Evolutionary conservation across 1,139 yeast species (phyloP), one percentile per base, ranked within the genome.

Genomic region (Yamadazyma friedrichii): DNA sequence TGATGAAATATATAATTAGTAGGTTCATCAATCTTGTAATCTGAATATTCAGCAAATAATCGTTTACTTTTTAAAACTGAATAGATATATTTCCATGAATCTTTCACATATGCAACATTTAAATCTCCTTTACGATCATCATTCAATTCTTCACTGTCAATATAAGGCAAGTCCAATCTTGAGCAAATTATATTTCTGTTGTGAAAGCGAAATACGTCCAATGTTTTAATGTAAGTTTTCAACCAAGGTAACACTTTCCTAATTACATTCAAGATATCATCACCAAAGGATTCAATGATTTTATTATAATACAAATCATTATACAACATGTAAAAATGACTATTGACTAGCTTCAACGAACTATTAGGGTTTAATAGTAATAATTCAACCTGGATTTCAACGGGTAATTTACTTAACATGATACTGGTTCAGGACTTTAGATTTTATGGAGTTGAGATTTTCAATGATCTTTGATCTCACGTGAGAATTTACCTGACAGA

Each of bases 21-120:
- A 5, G 80, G 79, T 50, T 75, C 76, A 51, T 75, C 80, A 12
- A 76, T 70, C 46, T 65, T 61, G 52, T 76, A 76, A 50, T 78
- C 82, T 3, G 66, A 53, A 45, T 70, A 67, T 45, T 77, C 79
- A 11, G 82, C 79, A 58, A 72, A 80, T 20, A 80, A 51, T 28
- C 84, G 54, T 40, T 76, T 70, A 52, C 77, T 79, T 47, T 66
- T 68, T 42, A 77, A 60, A 3, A 80, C 59, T 0, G 79, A 68
- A 46, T 75, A 76, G 1, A 79, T 64, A 35, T 79, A 65, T 46
- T 64, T 68, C 84, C 85, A 80, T 1, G 84, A 73, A 61, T 80
- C 82, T 42, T 61, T 62, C 29, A 78, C 49, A 46, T 52, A 71
- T 31, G 54, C 52, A 30, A 62, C 56, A 42, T 59, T 49, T 12